A percentile compares a stretch with the other conserved stretches of the same genome.
These are phyloP conservation scores for Epichloe baconii DNA, from an alignment of 2,329 filamentous ascomycete genomes.

Conservation along the genomic window DNA sequence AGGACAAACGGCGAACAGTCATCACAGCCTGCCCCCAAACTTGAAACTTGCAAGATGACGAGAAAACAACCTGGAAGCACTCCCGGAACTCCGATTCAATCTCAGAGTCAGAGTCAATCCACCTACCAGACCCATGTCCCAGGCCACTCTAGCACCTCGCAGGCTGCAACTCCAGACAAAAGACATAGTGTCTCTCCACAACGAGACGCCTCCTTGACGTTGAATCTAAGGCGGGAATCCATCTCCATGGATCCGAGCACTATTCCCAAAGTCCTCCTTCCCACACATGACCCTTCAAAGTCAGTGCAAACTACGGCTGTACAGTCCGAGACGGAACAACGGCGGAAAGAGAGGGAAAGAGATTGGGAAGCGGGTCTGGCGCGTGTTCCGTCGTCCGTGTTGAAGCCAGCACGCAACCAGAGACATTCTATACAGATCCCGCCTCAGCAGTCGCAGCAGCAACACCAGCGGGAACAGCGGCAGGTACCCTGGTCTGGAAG, in stretches of 20 bases:
- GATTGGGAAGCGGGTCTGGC: too few species aligned
- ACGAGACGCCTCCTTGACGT: slow-evolving; percentile 13
- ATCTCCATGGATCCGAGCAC: slow-evolving; percentile 10
- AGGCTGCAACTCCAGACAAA: slow-evolving; percentile 2
- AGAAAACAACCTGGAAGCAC: slow-evolving; percentile 6
- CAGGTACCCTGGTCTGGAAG: too few species aligned
- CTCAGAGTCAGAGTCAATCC: background rate
- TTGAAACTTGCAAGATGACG: slow-evolving; percentile 7
- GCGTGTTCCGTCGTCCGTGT: too few species aligned
- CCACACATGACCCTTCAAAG: slow-evolving; percentile 8
- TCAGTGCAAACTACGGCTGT: background rate
- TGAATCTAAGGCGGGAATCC: slow-evolving; percentile 10
- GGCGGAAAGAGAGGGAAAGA: background rate
- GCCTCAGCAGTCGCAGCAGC: too few species aligned
- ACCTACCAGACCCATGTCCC: slow-evolving; percentile 9
- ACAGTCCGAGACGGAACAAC: background rate
- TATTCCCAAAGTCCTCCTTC: slow-evolving; percentile 13
- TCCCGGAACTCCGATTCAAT: background rate
- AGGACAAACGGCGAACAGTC: background rate
- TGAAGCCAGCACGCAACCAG: too few species aligned
- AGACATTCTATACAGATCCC: too few species aligned
- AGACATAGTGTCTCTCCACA: slow-evolving; percentile 12
- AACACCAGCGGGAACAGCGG: too few species aligned
- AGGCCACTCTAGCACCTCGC: slow-evolving; percentile 1
- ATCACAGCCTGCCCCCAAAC: background rate